Conservation (phyloP, 1,284 basidiomycete genomes). For the Cutaneotrichosporon sp. region DNA sequence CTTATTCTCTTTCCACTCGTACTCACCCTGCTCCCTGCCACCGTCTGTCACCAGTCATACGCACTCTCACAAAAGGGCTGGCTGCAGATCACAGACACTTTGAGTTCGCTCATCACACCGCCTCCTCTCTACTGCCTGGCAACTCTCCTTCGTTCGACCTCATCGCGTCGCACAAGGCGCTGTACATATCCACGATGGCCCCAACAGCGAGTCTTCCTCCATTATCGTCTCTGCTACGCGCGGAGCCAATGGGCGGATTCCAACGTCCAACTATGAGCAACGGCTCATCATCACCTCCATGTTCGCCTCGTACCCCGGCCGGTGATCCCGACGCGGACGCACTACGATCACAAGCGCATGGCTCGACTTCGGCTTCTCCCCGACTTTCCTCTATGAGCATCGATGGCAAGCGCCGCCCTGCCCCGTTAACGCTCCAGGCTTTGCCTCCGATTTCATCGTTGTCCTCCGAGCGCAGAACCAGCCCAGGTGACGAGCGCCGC, state of each 20-base stretch:
- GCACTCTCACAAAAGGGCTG: too few species aligned
- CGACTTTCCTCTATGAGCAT: background rate
- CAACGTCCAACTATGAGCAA: background rate
- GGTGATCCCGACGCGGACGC: background rate
- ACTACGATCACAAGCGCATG: background rate
- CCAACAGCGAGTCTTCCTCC: background rate
- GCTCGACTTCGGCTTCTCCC: background rate
- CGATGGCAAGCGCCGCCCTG: constrained; percentile 1
- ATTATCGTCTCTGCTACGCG: background rate
- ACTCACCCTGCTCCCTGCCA: background rate
- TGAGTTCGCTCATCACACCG: too few species aligned
- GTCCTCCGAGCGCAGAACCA: background rate
- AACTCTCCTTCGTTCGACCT: too few species aligned
- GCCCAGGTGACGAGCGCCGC: constrained; percentile 12
- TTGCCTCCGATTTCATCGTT: background rate
- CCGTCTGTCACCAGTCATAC: background rate
- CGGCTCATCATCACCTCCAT: background rate
- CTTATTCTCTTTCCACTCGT: background rate
- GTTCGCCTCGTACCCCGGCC: background rate
- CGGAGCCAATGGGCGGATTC: background rate
- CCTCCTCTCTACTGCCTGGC: too few species aligned
- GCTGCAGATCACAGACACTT: too few species aligned
- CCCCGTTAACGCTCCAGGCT: constrained; percentile 2
- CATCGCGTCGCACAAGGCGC: too few species aligned
- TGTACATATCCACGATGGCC: background rate